These are phyloP conservation scores for Erythrophleum ivorense DNA, from an alignment of 331 rosid species.

Conservation along the genomic window DNA sequence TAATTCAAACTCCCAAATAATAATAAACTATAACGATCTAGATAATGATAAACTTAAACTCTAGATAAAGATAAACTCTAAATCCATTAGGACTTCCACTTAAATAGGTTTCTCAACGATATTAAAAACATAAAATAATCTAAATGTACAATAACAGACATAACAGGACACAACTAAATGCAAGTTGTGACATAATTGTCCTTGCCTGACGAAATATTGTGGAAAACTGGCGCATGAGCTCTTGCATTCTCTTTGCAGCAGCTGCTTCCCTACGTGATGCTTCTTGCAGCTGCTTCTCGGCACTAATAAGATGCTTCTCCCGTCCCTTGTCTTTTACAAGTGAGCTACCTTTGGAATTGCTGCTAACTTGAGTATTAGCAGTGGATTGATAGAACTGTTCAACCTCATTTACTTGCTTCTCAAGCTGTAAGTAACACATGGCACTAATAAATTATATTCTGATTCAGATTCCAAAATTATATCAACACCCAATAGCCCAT, in stretches of 20 bases:
- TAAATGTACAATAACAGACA: neutral
- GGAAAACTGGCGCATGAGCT: constrained; percentile 63
- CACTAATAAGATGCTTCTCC: constrained; percentile 47
- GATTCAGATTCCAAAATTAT: constrained; percentile 27
- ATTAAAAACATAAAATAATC: neutral
- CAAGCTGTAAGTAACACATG: constrained; percentile 54
- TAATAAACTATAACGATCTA: too few relatives aligned
- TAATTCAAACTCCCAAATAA: too few relatives aligned
- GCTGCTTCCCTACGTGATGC: constrained; percentile 48
- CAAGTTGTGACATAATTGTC: constrained; percentile 11
- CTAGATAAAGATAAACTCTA: too few relatives aligned
- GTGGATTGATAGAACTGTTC: constrained; percentile 54
- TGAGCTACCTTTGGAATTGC: constrained; percentile 50
- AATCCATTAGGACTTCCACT: too few relatives aligned
- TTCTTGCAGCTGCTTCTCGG: constrained; percentile 56
- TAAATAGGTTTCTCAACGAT: neutral
- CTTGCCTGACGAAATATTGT: constrained; percentile 66
- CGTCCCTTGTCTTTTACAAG: constrained; percentile 50
- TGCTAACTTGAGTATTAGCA: constrained; percentile 35
- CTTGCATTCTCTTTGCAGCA: constrained; percentile 75
- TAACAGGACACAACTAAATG: neutral
- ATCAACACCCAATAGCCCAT: constrained; percentile 10
- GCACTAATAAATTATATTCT: constrained; percentile 24
- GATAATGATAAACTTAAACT: too few relatives aligned
- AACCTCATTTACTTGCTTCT: constrained; percentile 57